Percentiles rank a stretch among this genome's conserved stretches.
Conservation (phyloP, 495 filamentous ascomycete genomes). For the Rhypophila decipiens region DNA sequence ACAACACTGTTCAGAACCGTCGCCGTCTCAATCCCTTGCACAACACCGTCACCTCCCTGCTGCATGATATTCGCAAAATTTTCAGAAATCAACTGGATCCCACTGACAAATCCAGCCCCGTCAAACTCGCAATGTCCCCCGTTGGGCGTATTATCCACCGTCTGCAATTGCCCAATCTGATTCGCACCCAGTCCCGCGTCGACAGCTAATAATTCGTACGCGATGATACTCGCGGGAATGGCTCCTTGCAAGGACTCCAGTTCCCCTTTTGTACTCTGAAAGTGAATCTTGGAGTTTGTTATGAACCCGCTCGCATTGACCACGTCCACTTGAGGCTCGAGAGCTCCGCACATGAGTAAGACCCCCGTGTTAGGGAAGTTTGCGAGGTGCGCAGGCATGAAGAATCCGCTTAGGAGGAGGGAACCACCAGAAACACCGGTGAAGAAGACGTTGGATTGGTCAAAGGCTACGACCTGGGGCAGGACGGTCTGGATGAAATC, state of each 20-base stretch:
- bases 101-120: slow-evolving; percentile 38
- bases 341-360: slow-evolving; percentile 42
- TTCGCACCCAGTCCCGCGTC: slow-evolving; percentile 25
- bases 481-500: slow-evolving; percentile 34
- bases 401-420: slow-evolving; percentile 41
- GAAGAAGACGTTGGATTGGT: slow-evolving; percentile 37
- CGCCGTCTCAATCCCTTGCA: slow-evolving; percentile 31
- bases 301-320: slow-evolving; percentile 26
- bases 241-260: slow-evolving; percentile 34
- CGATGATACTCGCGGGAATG: slow-evolving; percentile 39
- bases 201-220: slow-evolving; percentile 38
- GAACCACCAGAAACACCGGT: slow-evolving; percentile 42
- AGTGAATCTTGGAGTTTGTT: slow-evolving; percentile 36
- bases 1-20: slow-evolving; percentile 38
- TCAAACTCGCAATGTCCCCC: slow-evolving; percentile 49
- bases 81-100: slow-evolving; percentile 42
- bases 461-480: slow-evolving; percentile 39
- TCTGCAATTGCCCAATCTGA: slow-evolving; percentile 38
- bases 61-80: slow-evolving; percentile 40
- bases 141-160: slow-evolving; percentile 41
- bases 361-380: slow-evolving; percentile 32
- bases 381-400: slow-evolving; percentile 41
- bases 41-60: slow-evolving; percentile 35
- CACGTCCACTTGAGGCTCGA: slow-evolving; percentile 40
- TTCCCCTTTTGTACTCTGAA: slow-evolving; percentile 44